Evolutionary conservation across 768 basidiomycete genomes (phyloP).

Genomic region (Phylloporus arenicola): DNA sequence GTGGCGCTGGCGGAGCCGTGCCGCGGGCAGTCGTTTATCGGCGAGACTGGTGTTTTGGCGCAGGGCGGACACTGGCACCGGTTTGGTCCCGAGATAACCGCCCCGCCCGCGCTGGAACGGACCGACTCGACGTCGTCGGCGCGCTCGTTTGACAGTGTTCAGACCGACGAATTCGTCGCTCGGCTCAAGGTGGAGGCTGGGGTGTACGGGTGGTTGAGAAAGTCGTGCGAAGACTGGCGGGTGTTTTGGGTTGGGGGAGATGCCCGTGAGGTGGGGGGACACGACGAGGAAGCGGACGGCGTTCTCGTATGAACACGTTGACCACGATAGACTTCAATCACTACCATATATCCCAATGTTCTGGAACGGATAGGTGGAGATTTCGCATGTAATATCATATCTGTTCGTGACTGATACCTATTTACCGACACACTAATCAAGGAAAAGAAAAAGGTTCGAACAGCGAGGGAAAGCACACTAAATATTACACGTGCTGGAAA

Average conservation of each 20-base stretch:
- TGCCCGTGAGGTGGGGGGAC: constrained; percentile 25
- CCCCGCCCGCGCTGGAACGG: constrained; percentile 35
- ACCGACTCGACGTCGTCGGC: constrained; percentile 41
- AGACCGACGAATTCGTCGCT: constrained; percentile 45
- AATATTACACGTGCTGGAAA: constrained; percentile 27
- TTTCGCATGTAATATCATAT: constrained; percentile 15
- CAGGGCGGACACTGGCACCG: constrained; percentile 47
- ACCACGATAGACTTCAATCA: not conserved
- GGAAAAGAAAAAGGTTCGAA: constrained; percentile 13
- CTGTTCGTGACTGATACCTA: constrained; percentile 14
- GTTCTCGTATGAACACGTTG: constrained; percentile 19
- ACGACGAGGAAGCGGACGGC: constrained; percentile 28
- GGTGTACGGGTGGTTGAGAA: constrained; percentile 74
- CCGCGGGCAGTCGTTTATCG: constrained; percentile 56
- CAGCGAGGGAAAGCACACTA: constrained; percentile 13
- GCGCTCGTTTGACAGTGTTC: constrained; percentile 46
- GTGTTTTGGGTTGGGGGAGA: constrained; percentile 79
- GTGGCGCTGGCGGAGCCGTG: constrained; percentile 40
- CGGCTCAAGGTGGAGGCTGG: constrained; percentile 54
- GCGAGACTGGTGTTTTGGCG: constrained; percentile 48
- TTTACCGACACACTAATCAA: constrained; percentile 14
- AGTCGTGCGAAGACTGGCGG: constrained; percentile 69
- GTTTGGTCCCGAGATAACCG: constrained; percentile 8
- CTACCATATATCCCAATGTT: not conserved
- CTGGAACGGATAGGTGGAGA: not conserved